These are phyloP conservation scores for Nothophaeocryptopus gaeumannii DNA, from an alignment of 2,329 filamentous ascomycete species.

Conservation along the genomic window DNA sequence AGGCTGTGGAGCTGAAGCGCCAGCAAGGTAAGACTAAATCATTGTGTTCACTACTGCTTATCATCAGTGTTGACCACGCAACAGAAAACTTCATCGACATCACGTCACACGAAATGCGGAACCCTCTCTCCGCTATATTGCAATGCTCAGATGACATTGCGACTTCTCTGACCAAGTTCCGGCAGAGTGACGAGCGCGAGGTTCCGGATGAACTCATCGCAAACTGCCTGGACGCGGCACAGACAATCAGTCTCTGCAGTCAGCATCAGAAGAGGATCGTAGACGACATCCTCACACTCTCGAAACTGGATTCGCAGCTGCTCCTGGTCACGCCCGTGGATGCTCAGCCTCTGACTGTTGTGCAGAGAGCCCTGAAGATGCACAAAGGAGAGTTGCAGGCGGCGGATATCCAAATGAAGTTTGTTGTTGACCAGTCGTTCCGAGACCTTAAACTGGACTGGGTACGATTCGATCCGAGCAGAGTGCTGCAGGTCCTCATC, in stretches of 20 bases:
- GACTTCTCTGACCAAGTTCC: conserved; percentile 48
- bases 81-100: conserved; percentile 38
- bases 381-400: conserved; percentile 72
- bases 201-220: conserved; percentile 48
- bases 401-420: conserved; percentile 64
- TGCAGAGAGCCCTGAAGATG: conserved; percentile 69
- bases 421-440: conserved; percentile 63
- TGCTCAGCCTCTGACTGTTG: conserved; percentile 64
- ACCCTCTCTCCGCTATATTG: conserved; percentile 70
- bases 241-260: conserved; percentile 74
- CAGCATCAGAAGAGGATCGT: conserved; percentile 78
- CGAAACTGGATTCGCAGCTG: conserved; percentile 73
- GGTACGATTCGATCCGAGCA: conserved; percentile 70
- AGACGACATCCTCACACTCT: conserved; percentile 71
- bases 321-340: conserved; percentile 69
- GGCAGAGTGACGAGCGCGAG: conserved; percentile 39
- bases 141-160: conserved; percentile 75
- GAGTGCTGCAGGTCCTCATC: conserved; percentile 75
- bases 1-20: conserved; percentile 76
- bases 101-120: conserved; percentile 54
- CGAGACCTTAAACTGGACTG: conserved; percentile 58
- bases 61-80: conserved; percentile 33
- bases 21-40: conserved; percentile 53
- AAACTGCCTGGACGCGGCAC: conserved; percentile 67
- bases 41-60: conserved; percentile 14